Conservation (phyloP, 495 filamentous ascomycete species). For the Chlorociboria aeruginascens region DNA sequence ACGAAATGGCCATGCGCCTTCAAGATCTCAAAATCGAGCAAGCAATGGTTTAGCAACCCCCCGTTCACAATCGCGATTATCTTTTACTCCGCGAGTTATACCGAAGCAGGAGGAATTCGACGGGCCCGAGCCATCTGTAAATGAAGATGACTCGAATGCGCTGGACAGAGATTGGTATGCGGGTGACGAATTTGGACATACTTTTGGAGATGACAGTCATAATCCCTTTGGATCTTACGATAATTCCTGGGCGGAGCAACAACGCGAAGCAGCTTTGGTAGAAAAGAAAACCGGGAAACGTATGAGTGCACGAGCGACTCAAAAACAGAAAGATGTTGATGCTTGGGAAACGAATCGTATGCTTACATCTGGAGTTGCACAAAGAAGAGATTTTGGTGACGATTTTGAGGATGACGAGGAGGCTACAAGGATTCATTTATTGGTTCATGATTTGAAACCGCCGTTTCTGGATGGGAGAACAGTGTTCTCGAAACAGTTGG, state of each 20-base stretch:
- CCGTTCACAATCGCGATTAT: constrained; percentile 28
- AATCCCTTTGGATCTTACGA: constrained; percentile 58
- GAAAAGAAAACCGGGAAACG: constrained; percentile 64
- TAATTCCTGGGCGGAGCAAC: constrained; percentile 55
- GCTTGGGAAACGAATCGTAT: constrained; percentile 98
- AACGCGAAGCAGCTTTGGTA: constrained; percentile 54
- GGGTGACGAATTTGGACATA: constrained; percentile 65
- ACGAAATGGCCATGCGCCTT: constrained; percentile 21
- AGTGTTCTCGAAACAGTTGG: constrained; percentile 94
- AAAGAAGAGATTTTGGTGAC: constrained; percentile 64
- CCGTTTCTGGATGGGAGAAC: constrained; percentile 92
- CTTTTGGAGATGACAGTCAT: constrained; percentile 65
- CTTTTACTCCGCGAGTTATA: constrained; percentile 35
- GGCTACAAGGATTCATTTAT: constrained; percentile 75
- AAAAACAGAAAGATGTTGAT: constrained; percentile 89
- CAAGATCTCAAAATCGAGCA: constrained; percentile 25
- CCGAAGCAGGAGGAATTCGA: constrained; percentile 40
- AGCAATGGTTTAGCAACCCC: constrained; percentile 33
- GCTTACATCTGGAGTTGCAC: constrained; percentile 92
- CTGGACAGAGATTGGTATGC: constrained; percentile 85
- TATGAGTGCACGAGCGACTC: constrained; percentile 58
- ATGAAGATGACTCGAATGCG: constrained; percentile 40
- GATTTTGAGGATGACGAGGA: constrained; percentile 91
- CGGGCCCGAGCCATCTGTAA: constrained; percentile 35
- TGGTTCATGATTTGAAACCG: constrained; percentile 88